phyloP scores from a whole-genome alignment of 1,139 yeast species.

The Lodderomyces oxycetoniae region DNA sequence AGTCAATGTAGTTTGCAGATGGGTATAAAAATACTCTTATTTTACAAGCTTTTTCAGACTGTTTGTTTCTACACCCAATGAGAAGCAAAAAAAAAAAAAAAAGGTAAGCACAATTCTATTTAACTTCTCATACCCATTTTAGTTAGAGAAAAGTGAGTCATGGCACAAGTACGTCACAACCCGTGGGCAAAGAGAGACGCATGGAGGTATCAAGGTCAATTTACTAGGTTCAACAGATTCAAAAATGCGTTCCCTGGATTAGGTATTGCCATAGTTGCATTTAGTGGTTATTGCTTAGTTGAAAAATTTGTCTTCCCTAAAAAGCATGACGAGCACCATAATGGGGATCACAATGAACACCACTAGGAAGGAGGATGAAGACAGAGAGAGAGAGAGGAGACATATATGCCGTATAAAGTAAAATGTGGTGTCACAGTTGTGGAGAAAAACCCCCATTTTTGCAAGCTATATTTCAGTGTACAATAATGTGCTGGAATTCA shows the following conservation, averaged over 20 bases:
- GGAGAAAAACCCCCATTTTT: too few species aligned
- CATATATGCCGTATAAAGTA: too few species aligned
- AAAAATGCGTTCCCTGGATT: constrained; percentile 80
- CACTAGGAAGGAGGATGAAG: constrained; percentile 2
- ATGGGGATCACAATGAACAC: constrained; percentile 19
- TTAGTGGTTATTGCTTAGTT: constrained; percentile 58
- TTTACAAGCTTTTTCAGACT: too few species aligned
- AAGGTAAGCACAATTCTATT: too few species aligned
- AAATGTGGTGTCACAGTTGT: too few species aligned
- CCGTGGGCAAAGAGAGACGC: constrained; percentile 74
- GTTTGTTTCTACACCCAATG: too few species aligned
- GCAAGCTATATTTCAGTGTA: too few species aligned
- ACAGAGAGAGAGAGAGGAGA: background rate
- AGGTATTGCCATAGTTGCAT: constrained; percentile 76
- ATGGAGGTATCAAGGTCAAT: constrained; percentile 85
- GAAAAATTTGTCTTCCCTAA: constrained; percentile 48
- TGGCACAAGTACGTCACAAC: constrained; percentile 17
- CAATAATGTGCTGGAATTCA: too few species aligned
- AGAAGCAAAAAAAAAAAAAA: too few species aligned
- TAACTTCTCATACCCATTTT: too few species aligned
- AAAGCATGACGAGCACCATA: constrained; percentile 23
- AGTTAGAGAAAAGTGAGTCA: background rate
- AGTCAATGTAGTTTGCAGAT: too few species aligned
- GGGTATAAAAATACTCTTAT: too few species aligned
- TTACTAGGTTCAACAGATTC: constrained; percentile 66